A percentile compares a stretch with the other conserved stretches of the same genome.
These are phyloP conservation scores for Fragilariopsis cylindrus DNA, from an alignment of 108 stramenopile species.

Conservation along the genomic window DNA sequence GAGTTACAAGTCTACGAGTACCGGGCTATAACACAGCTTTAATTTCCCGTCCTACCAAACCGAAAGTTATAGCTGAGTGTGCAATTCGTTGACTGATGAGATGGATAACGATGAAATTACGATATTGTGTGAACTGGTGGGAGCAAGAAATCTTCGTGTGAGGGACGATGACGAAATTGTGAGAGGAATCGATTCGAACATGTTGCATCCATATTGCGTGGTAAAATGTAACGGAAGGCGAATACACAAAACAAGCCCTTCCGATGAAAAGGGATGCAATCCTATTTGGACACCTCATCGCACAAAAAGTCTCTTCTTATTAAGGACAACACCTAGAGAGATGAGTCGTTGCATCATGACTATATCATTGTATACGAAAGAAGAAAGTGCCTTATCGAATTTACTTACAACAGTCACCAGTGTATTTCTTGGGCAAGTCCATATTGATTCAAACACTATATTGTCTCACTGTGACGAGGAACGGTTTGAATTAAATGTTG, in stretches of 20 bases:
- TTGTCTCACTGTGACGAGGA: conserved; percentile 54
- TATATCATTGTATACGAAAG: conserved; percentile 27
- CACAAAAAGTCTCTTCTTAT: conserved; percentile 54
- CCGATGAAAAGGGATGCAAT: conserved; percentile 36
- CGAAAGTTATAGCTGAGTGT: not conserved
- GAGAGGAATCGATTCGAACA: conserved; percentile 1
- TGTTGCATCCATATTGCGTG: conserved; percentile 32
- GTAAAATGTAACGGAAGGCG: conserved; percentile 30
- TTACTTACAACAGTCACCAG: conserved; percentile 14
- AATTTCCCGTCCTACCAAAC: too few species aligned
- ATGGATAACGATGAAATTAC: conserved; percentile 19
- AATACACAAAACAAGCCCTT: conserved; percentile 39
- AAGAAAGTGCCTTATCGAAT: conserved; percentile 15
- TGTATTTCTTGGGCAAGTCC: conserved; percentile 46
- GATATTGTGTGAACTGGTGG: conserved; percentile 50
- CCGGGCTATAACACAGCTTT: too few species aligned
- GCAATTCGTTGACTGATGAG: not conserved
- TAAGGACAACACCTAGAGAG: conserved; percentile 30
- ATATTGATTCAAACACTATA: conserved; percentile 41
- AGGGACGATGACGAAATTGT: conserved; percentile 15
- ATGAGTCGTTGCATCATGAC: conserved; percentile 22
- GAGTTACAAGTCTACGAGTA: too few species aligned
- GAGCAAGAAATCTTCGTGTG: conserved; percentile 35
- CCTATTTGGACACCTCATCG: conserved; percentile 62
- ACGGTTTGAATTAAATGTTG: conserved; percentile 53